Conservation (phyloP, 225 moss, liverwort and hornwort genomes). For the Anthoceros angustus region DNA sequence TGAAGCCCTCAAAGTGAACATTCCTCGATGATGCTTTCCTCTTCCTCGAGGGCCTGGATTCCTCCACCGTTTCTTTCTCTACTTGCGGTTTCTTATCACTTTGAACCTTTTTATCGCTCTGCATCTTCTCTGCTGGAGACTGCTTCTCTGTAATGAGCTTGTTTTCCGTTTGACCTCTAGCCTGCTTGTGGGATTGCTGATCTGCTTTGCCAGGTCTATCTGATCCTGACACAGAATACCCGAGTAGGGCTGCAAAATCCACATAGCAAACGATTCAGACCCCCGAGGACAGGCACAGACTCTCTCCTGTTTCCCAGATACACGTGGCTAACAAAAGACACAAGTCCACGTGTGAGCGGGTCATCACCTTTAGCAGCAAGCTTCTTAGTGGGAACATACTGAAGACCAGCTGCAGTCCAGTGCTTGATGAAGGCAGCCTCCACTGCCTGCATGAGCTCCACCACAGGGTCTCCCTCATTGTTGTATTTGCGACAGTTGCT, state of each 20-base stretch:
- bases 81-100: conserved; percentile 11
- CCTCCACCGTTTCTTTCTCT: conserved; percentile 14
- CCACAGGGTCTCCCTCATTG: conserved; percentile 83
- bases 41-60: conserved; percentile 20
- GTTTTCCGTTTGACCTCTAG: not conserved
- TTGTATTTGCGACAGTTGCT: conserved; percentile 84
- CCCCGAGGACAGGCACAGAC: too few relatives aligned
- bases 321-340: not conserved
- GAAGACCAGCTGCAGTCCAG: conserved; percentile 52
- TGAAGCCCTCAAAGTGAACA: conserved; percentile 36
- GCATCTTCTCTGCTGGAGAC: not conserved
- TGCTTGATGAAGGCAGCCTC: conserved; percentile 64
- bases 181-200: not conserved
- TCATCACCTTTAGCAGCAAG: conserved; percentile 7
- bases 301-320: too few relatives aligned
- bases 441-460: conserved; percentile 55
- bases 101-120: not conserved
- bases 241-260: not conserved
- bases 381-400: conserved; percentile 7
- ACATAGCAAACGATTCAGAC: not conserved
- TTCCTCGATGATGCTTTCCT: conserved; percentile 30
- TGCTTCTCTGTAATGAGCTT: not conserved
- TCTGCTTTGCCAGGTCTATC: not conserved
- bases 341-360: not conserved
- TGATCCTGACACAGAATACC: not conserved